Base-by-base conservation (phyloP, 768 basidiomycete species). In the Leccinum uliginosum region DNA sequence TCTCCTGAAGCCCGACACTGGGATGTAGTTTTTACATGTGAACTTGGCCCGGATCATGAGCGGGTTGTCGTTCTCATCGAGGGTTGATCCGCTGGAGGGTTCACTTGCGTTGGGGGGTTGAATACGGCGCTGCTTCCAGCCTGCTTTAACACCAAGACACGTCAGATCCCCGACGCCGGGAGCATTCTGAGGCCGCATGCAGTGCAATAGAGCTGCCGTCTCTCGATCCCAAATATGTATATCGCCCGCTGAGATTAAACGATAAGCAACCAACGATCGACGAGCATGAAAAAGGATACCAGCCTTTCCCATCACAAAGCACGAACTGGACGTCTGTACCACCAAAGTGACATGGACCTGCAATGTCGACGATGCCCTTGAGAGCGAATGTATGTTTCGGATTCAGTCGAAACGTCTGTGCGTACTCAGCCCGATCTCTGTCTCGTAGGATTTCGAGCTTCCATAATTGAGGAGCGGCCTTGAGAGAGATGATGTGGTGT, bases 151-250 rank as follows among this genome's bases (percentile, higher is more conserved):
- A 27, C 26, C 26, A 26, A 91, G 81, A 58, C 87, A 88, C 9
- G 90, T 91, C 58, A 92, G 66, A 65, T 91, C 89, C 24, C 85
- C 86, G 3, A 50, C 59, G 4, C 82, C 80, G 30, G 80, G 78
- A 10, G 61, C 30, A 15, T 61, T 66, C 12, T 84, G 85, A 29
- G 83, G 79, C 17, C 80, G 83, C 60, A 92, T 78, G 59, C 84
- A 80, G 59, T 90, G 89, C 3, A 92, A 75, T 2, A 89, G 74
- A 9, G 83, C 78, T 7, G 82, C 90, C 14, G 86, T 86, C 72
- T 91, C 89, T 57, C 84, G 82, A 64, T 92, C 91, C 91, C 91
- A 93, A 14, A 92, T 88, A 65, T 89, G 85, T 12, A 93, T 85
- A 63, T 91, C 87, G 4, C 90, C 91, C 58, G 81, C 89, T 91